Evolutionary conservation across 768 basidiomycete genomes (phyloP).

Genomic region (Pleurotus salmoneostramineus): DNA sequence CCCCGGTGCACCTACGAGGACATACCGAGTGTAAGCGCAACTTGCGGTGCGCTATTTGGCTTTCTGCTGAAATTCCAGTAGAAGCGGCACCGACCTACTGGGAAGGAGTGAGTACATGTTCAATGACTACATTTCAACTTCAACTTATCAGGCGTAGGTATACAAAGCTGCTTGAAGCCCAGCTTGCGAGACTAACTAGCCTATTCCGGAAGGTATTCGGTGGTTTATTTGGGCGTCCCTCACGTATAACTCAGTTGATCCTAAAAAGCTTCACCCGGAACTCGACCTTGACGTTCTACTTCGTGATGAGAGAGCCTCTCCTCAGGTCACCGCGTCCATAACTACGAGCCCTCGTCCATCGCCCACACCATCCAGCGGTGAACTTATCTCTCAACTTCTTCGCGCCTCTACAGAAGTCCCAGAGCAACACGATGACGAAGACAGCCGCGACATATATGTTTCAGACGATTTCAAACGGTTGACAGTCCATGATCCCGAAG

Average conservation of each 20-base stretch:
- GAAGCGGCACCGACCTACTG: constrained; percentile 48
- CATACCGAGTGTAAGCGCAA: constrained; percentile 54
- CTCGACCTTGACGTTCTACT: constrained; percentile 46
- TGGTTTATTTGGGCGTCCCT: constrained; percentile 12
- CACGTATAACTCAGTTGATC: no score
- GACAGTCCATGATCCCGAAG: constrained; percentile 27
- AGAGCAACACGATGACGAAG: constrained; percentile 24
- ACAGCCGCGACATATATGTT: constrained; percentile 20
- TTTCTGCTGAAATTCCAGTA: constrained; percentile 42
- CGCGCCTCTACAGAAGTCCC: not conserved
- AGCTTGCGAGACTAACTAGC: constrained; percentile 62
- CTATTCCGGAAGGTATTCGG: constrained; percentile 5
- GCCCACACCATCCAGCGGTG: not conserved
- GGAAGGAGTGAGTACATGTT: no score
- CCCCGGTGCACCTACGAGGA: constrained; percentile 67
- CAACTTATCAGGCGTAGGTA: no score
- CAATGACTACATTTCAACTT: no score
- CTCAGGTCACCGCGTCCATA: not conserved
- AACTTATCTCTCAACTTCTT: not conserved
- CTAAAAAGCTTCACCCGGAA: constrained; percentile 45
- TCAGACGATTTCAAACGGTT: constrained; percentile 29
- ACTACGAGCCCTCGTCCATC: not conserved
- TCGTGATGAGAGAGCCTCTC: not conserved
- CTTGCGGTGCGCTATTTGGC: not conserved
- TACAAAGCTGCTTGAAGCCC: no score